These are phyloP conservation scores for Mycena citricolor DNA, from an alignment of 1,284 basidiomycete genomes.

Conservation along the genomic window DNA sequence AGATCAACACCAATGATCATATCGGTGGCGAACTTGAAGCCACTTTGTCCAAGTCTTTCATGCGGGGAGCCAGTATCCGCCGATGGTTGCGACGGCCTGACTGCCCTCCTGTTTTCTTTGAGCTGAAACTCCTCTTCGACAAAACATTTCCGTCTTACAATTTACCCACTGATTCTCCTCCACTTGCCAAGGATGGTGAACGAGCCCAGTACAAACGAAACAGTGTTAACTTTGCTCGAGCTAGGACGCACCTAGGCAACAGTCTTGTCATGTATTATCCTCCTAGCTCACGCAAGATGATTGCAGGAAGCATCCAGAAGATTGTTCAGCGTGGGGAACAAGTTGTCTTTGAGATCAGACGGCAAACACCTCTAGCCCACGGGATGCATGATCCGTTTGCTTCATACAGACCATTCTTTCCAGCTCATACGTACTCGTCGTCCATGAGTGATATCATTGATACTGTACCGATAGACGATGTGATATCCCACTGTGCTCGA, in stretches of 20 bases:
- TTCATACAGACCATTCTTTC: conserved; percentile 16
- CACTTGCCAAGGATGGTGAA: conserved; percentile 4
- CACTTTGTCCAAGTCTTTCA: conserved; percentile 14
- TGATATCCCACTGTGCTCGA: conserved; percentile 18
- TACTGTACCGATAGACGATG: conserved; percentile 1
- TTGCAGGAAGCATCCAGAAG: conserved; percentile 18
- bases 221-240: conserved; percentile 14
- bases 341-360: conserved; percentile 10
- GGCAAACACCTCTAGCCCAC: conserved; percentile 10
- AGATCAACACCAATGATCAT: conserved; percentile 4
- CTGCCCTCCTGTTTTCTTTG: conserved; percentile 16
- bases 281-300: not conserved
- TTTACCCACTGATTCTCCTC: not conserved
- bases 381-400: conserved; percentile 14
- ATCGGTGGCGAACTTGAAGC: conserved; percentile 21
- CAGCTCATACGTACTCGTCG: conserved; percentile 17
- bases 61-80: conserved; percentile 12
- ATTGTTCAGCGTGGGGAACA: conserved; percentile 5
- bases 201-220: conserved; percentile 15
- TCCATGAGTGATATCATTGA: conserved; percentile 12
- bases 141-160: not conserved
- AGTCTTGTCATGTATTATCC: conserved; percentile 22
- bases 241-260: conserved; percentile 17
- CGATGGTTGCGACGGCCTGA: conserved; percentile 16
- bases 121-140: conserved; percentile 20